Conservation (phyloP, 225 moss, liverwort and hornwort species). For the Bryoerythrophyllum caledonicum region DNA sequence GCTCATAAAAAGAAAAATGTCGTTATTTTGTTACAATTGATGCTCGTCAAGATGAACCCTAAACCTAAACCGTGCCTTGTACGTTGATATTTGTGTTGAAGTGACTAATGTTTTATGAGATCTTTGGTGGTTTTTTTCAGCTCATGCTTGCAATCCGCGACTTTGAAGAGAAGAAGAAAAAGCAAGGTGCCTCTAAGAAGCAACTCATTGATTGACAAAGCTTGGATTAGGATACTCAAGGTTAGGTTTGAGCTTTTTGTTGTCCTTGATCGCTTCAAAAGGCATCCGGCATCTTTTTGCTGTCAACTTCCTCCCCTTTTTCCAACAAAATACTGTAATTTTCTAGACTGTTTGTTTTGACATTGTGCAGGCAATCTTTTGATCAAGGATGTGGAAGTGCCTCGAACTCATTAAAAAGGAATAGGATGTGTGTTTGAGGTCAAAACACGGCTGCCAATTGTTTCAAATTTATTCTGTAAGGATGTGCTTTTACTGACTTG, state of each 20-base stretch:
- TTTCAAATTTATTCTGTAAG: constrained; percentile 6
- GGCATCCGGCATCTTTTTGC: background rate
- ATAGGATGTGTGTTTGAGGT: background rate
- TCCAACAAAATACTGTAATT: background rate
- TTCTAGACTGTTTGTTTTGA: background rate
- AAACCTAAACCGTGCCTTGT: background rate
- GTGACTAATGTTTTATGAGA: background rate
- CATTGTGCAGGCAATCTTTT: constrained; percentile 14
- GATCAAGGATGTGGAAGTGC: background rate
- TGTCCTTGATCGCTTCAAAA: background rate
- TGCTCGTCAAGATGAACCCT: constrained; percentile 8
- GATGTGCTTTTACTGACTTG: background rate
- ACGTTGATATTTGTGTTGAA: background rate
- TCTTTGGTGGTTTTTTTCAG: constrained; percentile 31
- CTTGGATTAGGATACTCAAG: constrained; percentile 17
- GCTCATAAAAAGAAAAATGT: background rate
- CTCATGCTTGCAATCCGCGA: constrained; percentile 52
- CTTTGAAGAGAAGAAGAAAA: constrained; percentile 32
- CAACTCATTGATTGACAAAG: constrained; percentile 51
- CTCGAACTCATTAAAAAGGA: background rate
- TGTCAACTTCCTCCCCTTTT: background rate
- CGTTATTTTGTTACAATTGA: constrained; percentile 1
- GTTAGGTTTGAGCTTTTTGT: constrained; percentile 8
- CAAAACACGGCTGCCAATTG: background rate
- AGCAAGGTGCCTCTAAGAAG: constrained; percentile 39